Evolutionary conservation across 2,329 filamentous ascomycete species (phyloP).

Genomic region (Daldinia sp.): DNA sequence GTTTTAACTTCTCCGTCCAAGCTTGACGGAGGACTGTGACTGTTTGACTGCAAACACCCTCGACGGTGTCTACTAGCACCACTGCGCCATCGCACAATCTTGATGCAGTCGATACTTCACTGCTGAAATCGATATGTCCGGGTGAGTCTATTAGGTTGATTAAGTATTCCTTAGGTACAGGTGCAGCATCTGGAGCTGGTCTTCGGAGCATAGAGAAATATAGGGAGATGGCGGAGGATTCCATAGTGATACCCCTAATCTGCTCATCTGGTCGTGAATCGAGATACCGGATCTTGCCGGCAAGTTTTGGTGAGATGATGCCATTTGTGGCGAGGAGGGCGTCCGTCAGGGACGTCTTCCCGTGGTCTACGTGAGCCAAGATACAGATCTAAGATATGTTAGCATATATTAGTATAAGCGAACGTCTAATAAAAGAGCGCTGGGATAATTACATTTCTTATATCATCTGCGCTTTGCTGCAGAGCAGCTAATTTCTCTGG

Average conservation of each 20-base stretch:
- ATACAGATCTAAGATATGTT: constrained; percentile 80
- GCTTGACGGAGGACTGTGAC: constrained; percentile 95
- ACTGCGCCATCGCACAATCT: constrained; percentile 93
- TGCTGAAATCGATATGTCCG: constrained; percentile 98
- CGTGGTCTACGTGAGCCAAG: constrained; percentile 95
- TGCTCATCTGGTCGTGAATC: constrained; percentile 97
- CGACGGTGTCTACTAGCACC: constrained; percentile 93
- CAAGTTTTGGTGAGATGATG: constrained; percentile 97
- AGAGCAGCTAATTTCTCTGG: constrained; percentile 90
- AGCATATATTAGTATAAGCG: constrained; percentile 46
- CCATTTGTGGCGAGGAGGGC: constrained; percentile 97
- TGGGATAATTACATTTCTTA: constrained; percentile 79
- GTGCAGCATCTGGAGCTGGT: constrained; percentile 70
- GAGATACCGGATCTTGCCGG: constrained; percentile 96
- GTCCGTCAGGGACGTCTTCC: constrained; percentile 96
- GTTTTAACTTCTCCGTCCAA: constrained; percentile 95
- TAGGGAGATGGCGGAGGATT: constrained; percentile 96
- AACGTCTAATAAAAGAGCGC: constrained; percentile 29
- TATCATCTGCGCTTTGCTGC: constrained; percentile 85
- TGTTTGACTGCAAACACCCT: constrained; percentile 98
- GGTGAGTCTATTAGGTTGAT: constrained; percentile 98
- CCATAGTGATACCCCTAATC: constrained; percentile 98
- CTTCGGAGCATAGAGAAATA: constrained; percentile 92
- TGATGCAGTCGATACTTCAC: constrained; percentile 95
- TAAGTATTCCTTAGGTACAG: constrained; percentile 85